Evolutionary conservation across 306 rosid genomes (phyloP).

Genomic region (Heteromeles arbutifolia): DNA sequence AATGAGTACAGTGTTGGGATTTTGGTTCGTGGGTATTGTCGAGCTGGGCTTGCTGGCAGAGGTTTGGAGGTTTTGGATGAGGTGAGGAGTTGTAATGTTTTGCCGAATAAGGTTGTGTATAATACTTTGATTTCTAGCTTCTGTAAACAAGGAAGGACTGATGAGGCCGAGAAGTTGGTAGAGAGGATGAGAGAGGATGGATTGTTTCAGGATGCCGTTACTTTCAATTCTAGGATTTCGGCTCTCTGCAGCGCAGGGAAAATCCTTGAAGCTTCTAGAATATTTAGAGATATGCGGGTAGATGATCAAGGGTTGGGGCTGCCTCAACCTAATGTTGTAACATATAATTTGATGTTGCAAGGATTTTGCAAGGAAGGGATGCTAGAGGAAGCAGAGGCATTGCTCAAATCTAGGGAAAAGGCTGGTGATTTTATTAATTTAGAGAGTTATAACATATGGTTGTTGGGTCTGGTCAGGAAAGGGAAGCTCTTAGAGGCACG

Average conservation of each 20-base stretch:
- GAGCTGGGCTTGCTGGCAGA: conserved; percentile 31
- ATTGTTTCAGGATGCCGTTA: conserved; percentile 61
- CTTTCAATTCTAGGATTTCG: conserved; percentile 85
- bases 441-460: conserved; percentile 73
- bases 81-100: conserved; percentile 13
- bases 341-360: conserved; percentile 70
- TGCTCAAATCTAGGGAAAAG: conserved; percentile 61
- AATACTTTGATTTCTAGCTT: conserved; percentile 77
- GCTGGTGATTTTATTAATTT: conserved; percentile 27
- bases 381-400: conserved; percentile 61
- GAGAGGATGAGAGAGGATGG: conserved; percentile 68
- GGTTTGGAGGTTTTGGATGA: conserved; percentile 50
- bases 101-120: conserved; percentile 51
- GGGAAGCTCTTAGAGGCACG: conserved; percentile 64
- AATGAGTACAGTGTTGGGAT: conserved; percentile 67
- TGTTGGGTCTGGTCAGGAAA: conserved; percentile 57
- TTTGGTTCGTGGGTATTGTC: conserved; percentile 80
- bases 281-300: conserved; percentile 80
- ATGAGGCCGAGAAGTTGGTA: conserved; percentile 73
- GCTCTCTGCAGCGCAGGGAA: conserved; percentile 72
- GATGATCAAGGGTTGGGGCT: conserved; percentile 75
- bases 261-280: conserved; percentile 78
- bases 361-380: conserved; percentile 74
- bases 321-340: conserved; percentile 64
- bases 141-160: conserved; percentile 50